These are phyloP conservation scores for Flaveria sonorensis DNA, from an alignment of 129 eudicot genomes.

Conservation along the genomic window DNA sequence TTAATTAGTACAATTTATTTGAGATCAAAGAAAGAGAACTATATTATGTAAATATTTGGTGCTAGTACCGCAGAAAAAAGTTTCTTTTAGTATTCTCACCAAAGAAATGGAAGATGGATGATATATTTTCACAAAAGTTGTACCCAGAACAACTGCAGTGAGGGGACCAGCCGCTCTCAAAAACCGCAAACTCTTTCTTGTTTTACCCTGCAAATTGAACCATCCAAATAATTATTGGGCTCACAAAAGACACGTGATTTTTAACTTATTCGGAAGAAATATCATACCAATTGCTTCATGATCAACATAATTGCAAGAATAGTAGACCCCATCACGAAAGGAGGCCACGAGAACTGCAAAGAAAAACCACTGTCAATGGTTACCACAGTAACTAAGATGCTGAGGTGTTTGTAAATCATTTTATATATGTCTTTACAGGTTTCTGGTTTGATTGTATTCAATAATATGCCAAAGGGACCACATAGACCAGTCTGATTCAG, in stretches of 20 bases:
- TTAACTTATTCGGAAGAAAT: constrained; percentile 9
- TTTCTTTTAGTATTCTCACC: constrained; percentile 52
- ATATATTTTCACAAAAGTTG: constrained; percentile 75
- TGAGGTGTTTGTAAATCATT: neutral
- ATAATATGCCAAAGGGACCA: neutral
- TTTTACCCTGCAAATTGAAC: constrained; percentile 62
- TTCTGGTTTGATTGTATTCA: neutral
- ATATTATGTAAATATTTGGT: constrained; percentile 12
- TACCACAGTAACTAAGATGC: constrained; percentile 9
- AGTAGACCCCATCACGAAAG: constrained; percentile 84
- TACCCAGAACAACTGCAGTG: constrained; percentile 93
- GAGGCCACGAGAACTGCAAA: constrained; percentile 95
- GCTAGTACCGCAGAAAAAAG: constrained; percentile 18
- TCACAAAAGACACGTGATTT: neutral
- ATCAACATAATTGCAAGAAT: constrained; percentile 73
- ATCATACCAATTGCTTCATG: constrained; percentile 90
- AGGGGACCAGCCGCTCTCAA: constrained; percentile 93
- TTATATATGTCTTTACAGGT: neutral
- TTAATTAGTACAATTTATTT: neutral
- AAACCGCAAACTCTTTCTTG: constrained; percentile 70
- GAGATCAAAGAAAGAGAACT: constrained; percentile 2
- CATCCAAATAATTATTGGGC: constrained; percentile 17
- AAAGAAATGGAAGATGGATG: constrained; percentile 85
- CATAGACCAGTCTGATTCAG: neutral
- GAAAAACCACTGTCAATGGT: constrained; percentile 19